Percentiles rank a stretch among this genome's conserved stretches.
These are phyloP conservation scores for Metschnikowia gruessii DNA, from an alignment of 805 yeast species.

Conservation along the genomic window DNA sequence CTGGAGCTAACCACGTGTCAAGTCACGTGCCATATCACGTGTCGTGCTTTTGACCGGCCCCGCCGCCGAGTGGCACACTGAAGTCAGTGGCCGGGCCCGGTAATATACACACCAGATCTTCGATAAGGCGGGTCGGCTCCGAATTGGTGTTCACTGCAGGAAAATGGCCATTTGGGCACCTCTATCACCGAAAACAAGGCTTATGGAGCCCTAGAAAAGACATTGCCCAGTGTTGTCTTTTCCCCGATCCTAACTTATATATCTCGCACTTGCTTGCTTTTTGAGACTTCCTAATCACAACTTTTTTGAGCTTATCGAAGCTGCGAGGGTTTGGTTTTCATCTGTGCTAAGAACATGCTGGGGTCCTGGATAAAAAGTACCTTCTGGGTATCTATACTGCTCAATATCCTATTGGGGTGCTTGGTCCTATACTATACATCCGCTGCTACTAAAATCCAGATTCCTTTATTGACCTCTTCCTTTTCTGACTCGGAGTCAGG, in stretches of 20 bases:
- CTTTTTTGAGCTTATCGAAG: neutral
- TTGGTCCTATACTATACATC: slow-evolving; percentile 1
- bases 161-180: neutral
- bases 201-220: neutral
- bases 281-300: neutral
- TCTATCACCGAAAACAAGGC: slow-evolving; percentile 3
- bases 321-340: neutral
- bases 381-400: slow-evolving; percentile 3
- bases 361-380: neutral
- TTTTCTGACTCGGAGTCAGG: neutral
- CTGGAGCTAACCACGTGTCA: no score
- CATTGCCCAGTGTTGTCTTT: neutral
- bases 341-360: neutral
- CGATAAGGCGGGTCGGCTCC: slow-evolving; percentile 7
- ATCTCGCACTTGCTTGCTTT: neutral
- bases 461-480: neutral
- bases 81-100: no score
- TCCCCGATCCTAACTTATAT: neutral
- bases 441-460: neutral
- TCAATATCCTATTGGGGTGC: slow-evolving; percentile 1
- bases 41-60: neutral
- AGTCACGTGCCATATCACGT: no score
- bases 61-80: neutral
- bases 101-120: neutral
- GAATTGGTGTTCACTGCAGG: slow-evolving; percentile 3